phyloP scores from a whole-genome alignment of 371 early-diverging fungal genomes.

The Apophysomyces trapeziformis region DNA sequence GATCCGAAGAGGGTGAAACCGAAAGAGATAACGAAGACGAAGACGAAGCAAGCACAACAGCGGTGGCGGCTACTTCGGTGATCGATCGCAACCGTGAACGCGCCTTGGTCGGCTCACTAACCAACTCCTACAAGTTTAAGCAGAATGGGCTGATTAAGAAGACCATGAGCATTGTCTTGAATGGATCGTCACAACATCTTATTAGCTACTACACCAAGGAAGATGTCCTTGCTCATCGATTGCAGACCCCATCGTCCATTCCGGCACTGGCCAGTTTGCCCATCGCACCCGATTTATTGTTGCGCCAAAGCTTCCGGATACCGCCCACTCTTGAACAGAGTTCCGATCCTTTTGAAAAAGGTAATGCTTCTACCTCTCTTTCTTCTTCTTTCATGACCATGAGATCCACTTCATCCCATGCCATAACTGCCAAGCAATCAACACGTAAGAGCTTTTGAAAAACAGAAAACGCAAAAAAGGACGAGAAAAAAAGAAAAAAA shows the following conservation, averaged over 20 bases:
- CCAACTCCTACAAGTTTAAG: slow-evolving; percentile 69
- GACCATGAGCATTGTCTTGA: slow-evolving; percentile 78
- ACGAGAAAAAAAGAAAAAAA: too few relatives aligned
- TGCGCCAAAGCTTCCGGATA: slow-evolving; percentile 61
- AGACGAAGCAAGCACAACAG: neutral
- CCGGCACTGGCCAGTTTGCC: slow-evolving; percentile 51
- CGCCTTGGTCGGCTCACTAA: slow-evolving; percentile 64
- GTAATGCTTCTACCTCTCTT: slow-evolving; percentile 19
- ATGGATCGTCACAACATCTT: slow-evolving; percentile 78
- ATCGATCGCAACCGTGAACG: slow-evolving; percentile 59
- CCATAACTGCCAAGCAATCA: neutral
- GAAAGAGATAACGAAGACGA: slow-evolving; percentile 15
- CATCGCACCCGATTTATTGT: slow-evolving; percentile 56
- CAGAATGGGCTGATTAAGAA: slow-evolving; percentile 85
- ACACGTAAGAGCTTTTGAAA: neutral
- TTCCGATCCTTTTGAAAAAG: slow-evolving; percentile 12
- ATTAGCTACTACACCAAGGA: slow-evolving; percentile 85
- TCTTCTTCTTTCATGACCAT: slow-evolving; percentile 8
- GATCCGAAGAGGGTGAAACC: slow-evolving; percentile 4
- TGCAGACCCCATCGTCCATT: slow-evolving; percentile 57
- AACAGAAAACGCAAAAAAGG: neutral
- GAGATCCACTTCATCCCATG: neutral
- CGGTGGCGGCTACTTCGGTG: slow-evolving; percentile 14
- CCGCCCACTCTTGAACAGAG: slow-evolving; percentile 47
- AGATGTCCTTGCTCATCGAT: slow-evolving; percentile 60